Percentiles rank a stretch among this genome's conserved stretches.
These are phyloP conservation scores for Nepenthes alata DNA, from an alignment of 179 eudicot genomes.

Conservation along the genomic window DNA sequence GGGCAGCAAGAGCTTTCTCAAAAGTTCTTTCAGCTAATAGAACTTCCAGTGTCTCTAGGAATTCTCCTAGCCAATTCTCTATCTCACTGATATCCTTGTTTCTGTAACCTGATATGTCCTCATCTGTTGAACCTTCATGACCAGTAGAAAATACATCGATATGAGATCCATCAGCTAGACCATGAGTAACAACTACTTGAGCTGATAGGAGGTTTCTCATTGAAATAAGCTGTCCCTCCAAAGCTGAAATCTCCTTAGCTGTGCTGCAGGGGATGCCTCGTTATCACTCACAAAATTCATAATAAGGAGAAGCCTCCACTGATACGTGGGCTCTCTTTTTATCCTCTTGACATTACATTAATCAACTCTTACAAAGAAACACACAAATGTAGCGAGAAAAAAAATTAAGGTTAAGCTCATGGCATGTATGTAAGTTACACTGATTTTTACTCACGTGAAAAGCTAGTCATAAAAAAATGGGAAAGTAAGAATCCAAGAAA, in stretches of 20 bases:
- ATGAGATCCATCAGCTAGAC: conserved; percentile 60
- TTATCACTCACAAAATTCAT: conserved; percentile 3
- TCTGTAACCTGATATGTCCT: conserved; percentile 17
- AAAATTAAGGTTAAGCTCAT: too few relatives aligned
- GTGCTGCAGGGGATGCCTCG: conserved; percentile 25
- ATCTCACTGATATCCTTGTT: conserved; percentile 30
- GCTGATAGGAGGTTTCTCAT: conserved; percentile 58
- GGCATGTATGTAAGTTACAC: too few relatives aligned
- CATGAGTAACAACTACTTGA: conserved; percentile 55
- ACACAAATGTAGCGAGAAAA: neutral
- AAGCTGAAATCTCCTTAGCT: conserved; percentile 78
- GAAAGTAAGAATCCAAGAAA: too few relatives aligned
- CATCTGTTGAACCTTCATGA: conserved; percentile 26
- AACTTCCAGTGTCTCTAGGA: conserved; percentile 51
- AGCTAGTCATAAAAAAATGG: too few relatives aligned
- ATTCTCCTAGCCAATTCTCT: conserved; percentile 50
- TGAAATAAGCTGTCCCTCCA: conserved; percentile 72
- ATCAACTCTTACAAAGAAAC: conserved; percentile 1
- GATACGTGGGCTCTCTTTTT: too few relatives aligned
- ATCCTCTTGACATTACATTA: too few relatives aligned
- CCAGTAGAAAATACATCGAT: conserved; percentile 37
- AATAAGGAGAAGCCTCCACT: too few relatives aligned
- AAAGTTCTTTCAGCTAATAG: conserved; percentile 64
- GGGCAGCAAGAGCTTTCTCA: conserved; percentile 46
- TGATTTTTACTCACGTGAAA: too few relatives aligned